These are phyloP conservation scores for Talaromyces pinophilus DNA, from an alignment of 2,329 filamentous ascomycete species.

Conservation along the genomic window DNA sequence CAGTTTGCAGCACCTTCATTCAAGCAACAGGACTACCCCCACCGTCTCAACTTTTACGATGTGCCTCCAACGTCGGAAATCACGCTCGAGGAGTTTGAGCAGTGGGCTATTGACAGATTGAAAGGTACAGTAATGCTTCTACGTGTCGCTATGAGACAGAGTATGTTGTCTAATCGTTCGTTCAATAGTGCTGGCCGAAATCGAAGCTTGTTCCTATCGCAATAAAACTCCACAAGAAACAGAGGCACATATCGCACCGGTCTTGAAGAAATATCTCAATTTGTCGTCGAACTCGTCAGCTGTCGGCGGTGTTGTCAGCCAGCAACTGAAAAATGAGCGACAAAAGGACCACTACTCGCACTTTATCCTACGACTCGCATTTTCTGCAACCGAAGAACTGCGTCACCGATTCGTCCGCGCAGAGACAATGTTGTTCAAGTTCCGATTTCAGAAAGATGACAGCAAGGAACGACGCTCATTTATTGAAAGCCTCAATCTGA, in stretches of 20 bases:
- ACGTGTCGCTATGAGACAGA: not conserved
- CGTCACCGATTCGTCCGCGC: constrained; percentile 81
- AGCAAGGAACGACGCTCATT: constrained; percentile 71
- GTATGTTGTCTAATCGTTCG: constrained; percentile 23
- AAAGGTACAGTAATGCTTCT: constrained; percentile 59
- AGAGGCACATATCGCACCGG: constrained; percentile 75
- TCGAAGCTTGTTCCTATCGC: constrained; percentile 93
- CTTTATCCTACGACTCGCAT: constrained; percentile 92
- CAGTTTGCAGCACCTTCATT: constrained; percentile 79
- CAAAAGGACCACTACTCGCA: constrained; percentile 98
- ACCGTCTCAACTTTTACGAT: constrained; percentile 89
- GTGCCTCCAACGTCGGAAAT: constrained; percentile 89
- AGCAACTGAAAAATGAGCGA: constrained; percentile 66
- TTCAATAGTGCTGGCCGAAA: constrained; percentile 42
- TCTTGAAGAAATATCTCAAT: constrained; percentile 84
- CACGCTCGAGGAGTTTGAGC: constrained; percentile 94
- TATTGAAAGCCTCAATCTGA: constrained; percentile 72
- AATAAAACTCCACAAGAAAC: constrained; percentile 86
- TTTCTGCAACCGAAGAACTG: constrained; percentile 86
- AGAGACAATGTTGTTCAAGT: constrained; percentile 84
- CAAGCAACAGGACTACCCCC: constrained; percentile 75
- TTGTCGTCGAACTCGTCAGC: constrained; percentile 73
- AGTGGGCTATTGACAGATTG: constrained; percentile 94
- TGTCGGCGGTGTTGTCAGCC: constrained; percentile 52
- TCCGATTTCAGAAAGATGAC: constrained; percentile 79